Base-by-base conservation (phyloP, 495 filamentous ascomycete genomes). In the Penicillium waksmanii region DNA sequence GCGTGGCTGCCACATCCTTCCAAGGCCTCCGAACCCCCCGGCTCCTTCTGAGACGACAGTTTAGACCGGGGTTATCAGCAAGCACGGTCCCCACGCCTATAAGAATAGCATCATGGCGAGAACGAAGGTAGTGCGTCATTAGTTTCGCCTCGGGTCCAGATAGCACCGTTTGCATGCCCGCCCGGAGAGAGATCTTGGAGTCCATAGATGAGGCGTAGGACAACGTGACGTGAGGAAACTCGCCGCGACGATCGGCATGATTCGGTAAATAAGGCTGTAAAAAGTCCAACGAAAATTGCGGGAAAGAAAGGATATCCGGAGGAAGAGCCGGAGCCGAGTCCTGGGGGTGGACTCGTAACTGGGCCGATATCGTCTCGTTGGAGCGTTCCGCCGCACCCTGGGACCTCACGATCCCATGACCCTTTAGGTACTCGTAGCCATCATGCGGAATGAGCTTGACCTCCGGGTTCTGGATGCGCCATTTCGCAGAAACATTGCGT, bases 121-220 rank as follows among this genome's bases (percentile, higher is more conserved):
- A 85, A 55, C 93, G 89, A 17, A 98, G 82, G 70, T 88, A 92
- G 70, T 98, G 93, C 1, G 93, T 97, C 88, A 98, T 92, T 52
- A 89, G 81, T 70, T 96, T 97, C 13, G 91, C 87, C 62, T 86
- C 79, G 1, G 86, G 84, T 25, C 93, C 92, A 7, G 93, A 97
- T 5, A 97, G 83, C 0, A 82, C 74, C 2, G 93, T 97, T 61
- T 87, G 89, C 58, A 83, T 80, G 15, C 92, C 91, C 0, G 90
- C 89, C 0, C 84, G 77, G 13, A 94, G 80, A 10, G 91, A 84
- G 53, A 98, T 78, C 44, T 84, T 83, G 10, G 87, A 88, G 71
- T 97, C 93, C 68, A 97, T 87, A 5, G 93, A 96, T n/a, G 85
- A 85, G 25, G 94, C 93, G 70, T 90, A 97, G 35, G 93, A 96